phyloP scores from a whole-genome alignment of 1,139 yeast genomes.

The Spathaspora sp. region DNA sequence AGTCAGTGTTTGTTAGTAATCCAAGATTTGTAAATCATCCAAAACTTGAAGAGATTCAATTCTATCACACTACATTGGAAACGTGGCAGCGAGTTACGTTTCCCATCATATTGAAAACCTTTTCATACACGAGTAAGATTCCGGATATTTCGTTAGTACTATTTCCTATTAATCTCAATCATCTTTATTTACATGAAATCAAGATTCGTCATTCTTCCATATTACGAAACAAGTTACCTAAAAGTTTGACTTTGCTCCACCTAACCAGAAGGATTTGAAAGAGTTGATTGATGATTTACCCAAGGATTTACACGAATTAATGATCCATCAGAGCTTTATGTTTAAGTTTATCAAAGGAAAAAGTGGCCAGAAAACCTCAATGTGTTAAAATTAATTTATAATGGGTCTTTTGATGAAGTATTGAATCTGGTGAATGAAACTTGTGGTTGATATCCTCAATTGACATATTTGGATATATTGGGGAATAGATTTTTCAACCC shows the following conservation, averaged over 20 bases:
- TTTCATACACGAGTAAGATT: not conserved
- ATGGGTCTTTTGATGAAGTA: too few species aligned
- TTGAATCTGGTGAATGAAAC: too few species aligned
- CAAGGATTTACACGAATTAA: not conserved
- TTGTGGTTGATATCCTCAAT: too few species aligned
- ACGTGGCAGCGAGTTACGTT: not conserved
- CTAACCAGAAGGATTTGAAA: not conserved
- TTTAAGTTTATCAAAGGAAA: not conserved
- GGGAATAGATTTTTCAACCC: too few species aligned
- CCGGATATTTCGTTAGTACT: not conserved
- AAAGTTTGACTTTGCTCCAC: not conserved
- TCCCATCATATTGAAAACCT: not conserved
- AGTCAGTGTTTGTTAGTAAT: not conserved
- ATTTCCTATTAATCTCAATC: not conserved
- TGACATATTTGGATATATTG: too few species aligned
- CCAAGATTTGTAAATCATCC: not conserved
- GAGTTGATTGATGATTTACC: not conserved
- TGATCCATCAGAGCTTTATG: not conserved
- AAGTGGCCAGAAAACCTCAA: not conserved
- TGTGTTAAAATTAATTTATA: too few species aligned
- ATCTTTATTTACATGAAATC: not conserved
- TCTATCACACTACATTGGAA: not conserved
- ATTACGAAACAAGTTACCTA: not conserved
- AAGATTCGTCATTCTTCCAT: not conserved
- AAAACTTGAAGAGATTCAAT: not conserved